Evolutionary conservation across 225 moss, liverwort and hornwort species (phyloP).

Genomic region (Anthoceros angustus): DNA sequence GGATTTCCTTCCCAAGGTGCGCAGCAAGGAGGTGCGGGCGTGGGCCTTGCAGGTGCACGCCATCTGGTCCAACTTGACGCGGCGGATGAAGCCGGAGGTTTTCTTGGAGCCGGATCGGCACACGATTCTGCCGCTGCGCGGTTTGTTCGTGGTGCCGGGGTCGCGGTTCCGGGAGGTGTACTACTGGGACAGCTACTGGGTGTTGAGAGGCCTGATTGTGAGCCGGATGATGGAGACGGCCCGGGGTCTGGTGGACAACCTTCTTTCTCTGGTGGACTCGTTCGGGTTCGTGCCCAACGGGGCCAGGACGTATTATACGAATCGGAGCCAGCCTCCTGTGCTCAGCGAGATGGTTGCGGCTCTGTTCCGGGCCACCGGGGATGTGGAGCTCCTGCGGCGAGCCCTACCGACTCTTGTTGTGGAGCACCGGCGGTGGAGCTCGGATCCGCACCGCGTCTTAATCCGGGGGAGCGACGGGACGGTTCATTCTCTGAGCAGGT

Average conservation of each 20-base stretch:
- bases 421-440: conserved; percentile 57
- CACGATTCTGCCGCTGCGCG: conserved; percentile 45
- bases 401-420: conserved; percentile 43
- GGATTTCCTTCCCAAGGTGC: conserved; percentile 36
- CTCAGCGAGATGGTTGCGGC: conserved; percentile 65
- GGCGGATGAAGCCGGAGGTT: conserved; percentile 34
- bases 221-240: conserved; percentile 68
- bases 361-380: conserved; percentile 36
- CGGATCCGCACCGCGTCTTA: conserved; percentile 39
- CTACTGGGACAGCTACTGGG: conserved; percentile 96
- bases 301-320: conserved; percentile 64
- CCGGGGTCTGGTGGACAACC: conserved; percentile 56
- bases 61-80: conserved; percentile 50
- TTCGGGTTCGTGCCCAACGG: conserved; percentile 82
- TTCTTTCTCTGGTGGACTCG: conserved; percentile 36
- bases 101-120: conserved; percentile 30
- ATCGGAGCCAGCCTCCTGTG: conserved; percentile 83
- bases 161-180: conserved; percentile 70
- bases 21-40: conserved; percentile 21
- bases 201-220: conserved; percentile 61
- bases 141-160: conserved; percentile 54
- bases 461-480: conserved; percentile 31
- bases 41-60: conserved; percentile 52
- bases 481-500: conserved; percentile 56
- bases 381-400: conserved; percentile 25